Evolutionary conservation across 2,329 filamentous ascomycete species (phyloP), one percentile per base, ranked within the genome.

Genomic region (Dactylellina parvicollis): DNA sequence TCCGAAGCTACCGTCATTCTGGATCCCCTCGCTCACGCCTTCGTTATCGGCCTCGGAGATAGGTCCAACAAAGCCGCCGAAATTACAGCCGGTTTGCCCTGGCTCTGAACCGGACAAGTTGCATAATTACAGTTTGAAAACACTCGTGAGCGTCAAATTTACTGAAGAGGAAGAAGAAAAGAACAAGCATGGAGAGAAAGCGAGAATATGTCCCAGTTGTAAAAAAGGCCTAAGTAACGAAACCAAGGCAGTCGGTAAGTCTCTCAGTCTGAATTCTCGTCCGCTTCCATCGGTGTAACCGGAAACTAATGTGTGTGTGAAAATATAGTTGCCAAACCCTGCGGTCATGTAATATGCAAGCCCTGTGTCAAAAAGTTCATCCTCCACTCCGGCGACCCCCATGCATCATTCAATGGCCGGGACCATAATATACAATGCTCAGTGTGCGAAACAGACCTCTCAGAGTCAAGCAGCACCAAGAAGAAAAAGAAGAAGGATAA

Each of bases 291-390:
- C 40, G 2, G 18, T 10, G 3, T 18, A 9, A 46, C n/a, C 7
- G 1, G 10, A 20, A 22, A 18, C 56, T 61, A 32, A 57, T 10
- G 14, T 50, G 16, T 50, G 12, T 28, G 26, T 52, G 18, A 22
- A 12, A 16, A 10, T 12, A 52, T 56, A 84, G 83, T 97, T 56
- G 89, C 91, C 1, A 93, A 92, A 79, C 91, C 91, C 0, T 99
- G 94, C 78, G 94, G 94, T 0, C 94, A 99, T 79, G 92, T 98
- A 0, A 81, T 97, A 20, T 99, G 94, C 81, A 89, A 90, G 77
- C 89, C 86, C 38, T 97, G 94, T 78, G 89, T 93, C 14, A 86
- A 89, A 61, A 90, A 92, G 78, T 96, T 98, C 80, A 89, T 97
- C 84, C 85, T 85, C 52, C 85, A 87, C 42, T 82, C 81, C 64